Conservation (phyloP, 192 early-diverging fungal genomes). For the Coemansia asiatica region DNA sequence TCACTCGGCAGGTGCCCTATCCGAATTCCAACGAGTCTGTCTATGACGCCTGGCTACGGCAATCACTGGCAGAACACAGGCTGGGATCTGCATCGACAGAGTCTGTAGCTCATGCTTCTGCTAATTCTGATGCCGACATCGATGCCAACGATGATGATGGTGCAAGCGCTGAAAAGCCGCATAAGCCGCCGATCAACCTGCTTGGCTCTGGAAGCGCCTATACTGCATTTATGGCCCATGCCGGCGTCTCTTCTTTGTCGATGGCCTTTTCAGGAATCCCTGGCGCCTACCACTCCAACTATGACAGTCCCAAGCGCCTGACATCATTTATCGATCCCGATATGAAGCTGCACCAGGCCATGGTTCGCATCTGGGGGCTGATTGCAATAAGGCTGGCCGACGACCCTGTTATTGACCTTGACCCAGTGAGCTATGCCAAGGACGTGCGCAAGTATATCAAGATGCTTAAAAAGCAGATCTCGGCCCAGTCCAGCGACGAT, state of each 20-base stretch:
- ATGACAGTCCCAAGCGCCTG: conserved; percentile 66
- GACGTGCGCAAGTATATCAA: conserved; percentile 50
- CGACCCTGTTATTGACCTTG: conserved; percentile 49
- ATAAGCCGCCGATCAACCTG: conserved; percentile 15
- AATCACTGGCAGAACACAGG: not conserved
- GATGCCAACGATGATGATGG: not conserved
- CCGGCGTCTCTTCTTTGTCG: conserved; percentile 61
- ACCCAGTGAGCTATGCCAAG: conserved; percentile 52
- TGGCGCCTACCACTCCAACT: conserved; percentile 68
- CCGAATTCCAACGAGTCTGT: conserved; percentile 51
- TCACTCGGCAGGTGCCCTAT: conserved; percentile 50
- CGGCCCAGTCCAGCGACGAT: not conserved
- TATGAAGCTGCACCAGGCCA: conserved; percentile 57
- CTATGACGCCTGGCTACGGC: conserved; percentile 56
- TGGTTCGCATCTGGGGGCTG: conserved; percentile 53
- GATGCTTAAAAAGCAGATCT: conserved; percentile 31
- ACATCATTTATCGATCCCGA: conserved; percentile 58
- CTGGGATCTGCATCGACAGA: too few relatives aligned
- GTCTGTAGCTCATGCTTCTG: too few relatives aligned
- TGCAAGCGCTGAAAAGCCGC: not conserved
- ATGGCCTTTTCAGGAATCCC: conserved; percentile 55
- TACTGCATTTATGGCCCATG: conserved; percentile 61
- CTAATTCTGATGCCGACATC: not conserved
- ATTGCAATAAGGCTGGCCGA: conserved; percentile 53
- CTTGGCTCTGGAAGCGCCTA: conserved; percentile 62